Conservation (phyloP, 2,329 filamentous ascomycete species). For the Hymenoscyphus scutula region DNA sequence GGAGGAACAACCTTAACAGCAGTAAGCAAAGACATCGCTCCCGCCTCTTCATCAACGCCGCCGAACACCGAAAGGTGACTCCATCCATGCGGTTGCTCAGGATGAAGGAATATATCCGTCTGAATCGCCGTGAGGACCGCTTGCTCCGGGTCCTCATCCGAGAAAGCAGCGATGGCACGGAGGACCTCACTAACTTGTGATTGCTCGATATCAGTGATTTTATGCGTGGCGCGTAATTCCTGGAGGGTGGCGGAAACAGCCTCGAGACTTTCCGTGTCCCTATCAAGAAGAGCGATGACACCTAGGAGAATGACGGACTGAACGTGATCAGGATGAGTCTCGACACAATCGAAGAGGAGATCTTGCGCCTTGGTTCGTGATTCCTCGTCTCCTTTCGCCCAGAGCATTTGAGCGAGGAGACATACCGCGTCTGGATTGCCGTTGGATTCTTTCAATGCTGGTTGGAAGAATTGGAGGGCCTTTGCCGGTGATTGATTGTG, state of each 20-base stretch:
- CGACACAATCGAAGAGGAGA: constrained; percentile 77
- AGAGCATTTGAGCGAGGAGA: constrained; percentile 84
- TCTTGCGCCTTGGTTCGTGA: constrained; percentile 75
- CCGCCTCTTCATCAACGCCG: constrained; percentile 50
- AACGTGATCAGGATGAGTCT: constrained; percentile 70
- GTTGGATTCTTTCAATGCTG: constrained; percentile 73
- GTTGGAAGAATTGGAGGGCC: constrained; percentile 76
- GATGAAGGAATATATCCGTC: constrained; percentile 76
- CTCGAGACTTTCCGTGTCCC: constrained; percentile 74
- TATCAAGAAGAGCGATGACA: constrained; percentile 77
- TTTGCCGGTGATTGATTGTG: constrained; percentile 63
- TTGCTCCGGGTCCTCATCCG: constrained; percentile 46
- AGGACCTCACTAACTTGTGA: constrained; percentile 71
- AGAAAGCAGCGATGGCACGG: constrained; percentile 65
- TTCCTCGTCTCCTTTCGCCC: constrained; percentile 77
- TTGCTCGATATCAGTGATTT: constrained; percentile 61
- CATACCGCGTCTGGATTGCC: constrained; percentile 81
- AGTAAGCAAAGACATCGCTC: constrained; percentile 80
- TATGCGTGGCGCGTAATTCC: constrained; percentile 64
- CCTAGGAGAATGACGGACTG: constrained; percentile 79
- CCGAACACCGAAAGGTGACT: constrained; percentile 63
- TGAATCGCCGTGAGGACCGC: constrained; percentile 64
- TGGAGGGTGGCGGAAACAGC: constrained; percentile 79
- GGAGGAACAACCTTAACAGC: constrained; percentile 74
- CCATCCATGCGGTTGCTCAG: constrained; percentile 80